Percentiles rank a stretch among this genome's conserved stretches.
Conservation (phyloP, 495 filamentous ascomycete genomes). For the Jackrogersella minutella region DNA sequence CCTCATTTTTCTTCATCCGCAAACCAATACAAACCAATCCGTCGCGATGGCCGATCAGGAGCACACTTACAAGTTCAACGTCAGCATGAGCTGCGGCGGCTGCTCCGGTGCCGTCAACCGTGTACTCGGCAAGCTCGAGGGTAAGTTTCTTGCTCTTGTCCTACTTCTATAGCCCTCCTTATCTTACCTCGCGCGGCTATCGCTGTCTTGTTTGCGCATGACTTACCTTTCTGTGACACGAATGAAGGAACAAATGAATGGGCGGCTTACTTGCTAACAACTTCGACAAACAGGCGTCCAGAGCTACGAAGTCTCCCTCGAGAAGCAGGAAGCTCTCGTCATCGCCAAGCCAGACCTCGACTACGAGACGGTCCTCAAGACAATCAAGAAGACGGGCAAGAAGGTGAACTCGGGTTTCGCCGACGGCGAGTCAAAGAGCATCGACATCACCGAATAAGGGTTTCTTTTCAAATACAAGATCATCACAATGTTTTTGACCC, state of each 20-base stretch:
- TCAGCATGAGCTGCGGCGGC: constrained; percentile 71
- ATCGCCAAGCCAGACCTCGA: constrained; percentile 67
- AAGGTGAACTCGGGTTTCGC: constrained; percentile 77
- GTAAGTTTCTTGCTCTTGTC: constrained; percentile 55
- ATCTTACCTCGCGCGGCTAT: background rate
- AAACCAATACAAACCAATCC: background rate
- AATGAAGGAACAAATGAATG: background rate
- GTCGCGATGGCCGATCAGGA: constrained; percentile 55
- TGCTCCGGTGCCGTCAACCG: constrained; percentile 76
- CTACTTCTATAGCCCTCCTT: background rate
- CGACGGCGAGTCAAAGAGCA: constrained; percentile 58
- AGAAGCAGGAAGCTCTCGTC: constrained; percentile 79
- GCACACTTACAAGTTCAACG: constrained; percentile 71
- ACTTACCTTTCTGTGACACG: background rate
- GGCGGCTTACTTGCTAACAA: background rate
- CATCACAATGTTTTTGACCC: background rate
- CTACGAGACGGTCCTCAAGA: constrained; percentile 83
- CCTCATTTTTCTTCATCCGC: constrained; percentile 5
- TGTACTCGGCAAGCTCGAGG: constrained; percentile 95
- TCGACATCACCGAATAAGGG: constrained; percentile 51
- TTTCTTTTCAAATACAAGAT: background rate
- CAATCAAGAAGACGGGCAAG: constrained; percentile 97
- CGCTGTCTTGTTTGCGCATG: background rate
- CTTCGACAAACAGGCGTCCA: constrained; percentile 71
- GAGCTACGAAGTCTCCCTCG: constrained; percentile 84